Base-by-base conservation (phyloP, 2,329 filamentous ascomycete species). In the Ophiosphaerella narmari region DNA sequence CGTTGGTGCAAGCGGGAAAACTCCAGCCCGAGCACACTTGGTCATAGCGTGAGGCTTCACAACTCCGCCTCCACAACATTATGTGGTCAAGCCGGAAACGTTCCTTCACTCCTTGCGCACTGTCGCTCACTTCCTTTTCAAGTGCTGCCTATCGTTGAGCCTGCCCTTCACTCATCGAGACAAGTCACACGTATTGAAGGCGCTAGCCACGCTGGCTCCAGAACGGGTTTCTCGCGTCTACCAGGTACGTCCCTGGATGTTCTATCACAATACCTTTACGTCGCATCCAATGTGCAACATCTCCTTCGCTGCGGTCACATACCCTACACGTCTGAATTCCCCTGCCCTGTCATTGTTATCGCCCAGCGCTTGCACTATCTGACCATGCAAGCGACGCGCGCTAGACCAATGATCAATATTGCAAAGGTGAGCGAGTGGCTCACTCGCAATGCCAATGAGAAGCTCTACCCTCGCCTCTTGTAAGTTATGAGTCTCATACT, bases 401-500 rank as follows among this genome's bases (percentile, higher is more conserved):
- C 40, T 43, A 48, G 45, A 43, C 48, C 56, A 18, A 79, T 79
- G 77, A 68, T 79, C 52, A 75, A 77, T 60, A 69, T 74, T 43
- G 73, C 71, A 46, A 76, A 72, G 29, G 64, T 79, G 47, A 76
- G 70, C 57, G 74, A 77, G 41, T 67, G 77, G 56, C 67, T 79
- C 52, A 73, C 74, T 8, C 68, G 73, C 44, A 78, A 79, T 60
- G 72, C 72, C 47, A 74, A 78, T 52, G 67, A 73, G 35, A 66
- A 72, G 38, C 68, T 78, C 9, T 78, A 75, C 59, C 74, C 74
- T 23, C 71, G 73, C 32, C 76, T 77, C 63, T 76, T 74, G 72
- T 75, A 60, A 62, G 72, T 68, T 31, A 8, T n/a, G 33, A 18
- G 21, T 21, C 26, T 33, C 12, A 6, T 36, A 14, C n/a, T 16